A percentile compares a stretch with the other conserved stretches of the same genome.
Conservation (phyloP, 2,329 filamentous ascomycete species). For the Fusarium marasasianum region DNA sequence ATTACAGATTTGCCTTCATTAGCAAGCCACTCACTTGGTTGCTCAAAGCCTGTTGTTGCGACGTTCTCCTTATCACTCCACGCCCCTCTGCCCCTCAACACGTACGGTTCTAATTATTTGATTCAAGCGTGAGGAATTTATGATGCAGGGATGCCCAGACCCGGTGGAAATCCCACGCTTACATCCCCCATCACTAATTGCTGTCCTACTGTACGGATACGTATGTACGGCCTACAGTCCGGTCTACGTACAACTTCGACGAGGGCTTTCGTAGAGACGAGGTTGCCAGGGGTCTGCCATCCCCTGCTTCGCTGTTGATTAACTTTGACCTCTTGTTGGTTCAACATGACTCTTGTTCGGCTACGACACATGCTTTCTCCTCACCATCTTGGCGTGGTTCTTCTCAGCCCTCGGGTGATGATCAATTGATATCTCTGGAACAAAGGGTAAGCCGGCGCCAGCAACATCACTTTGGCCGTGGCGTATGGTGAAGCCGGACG, state of each 20-base stretch:
- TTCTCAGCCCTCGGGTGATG: background rate
- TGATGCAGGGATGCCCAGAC: slow-evolving; percentile 29
- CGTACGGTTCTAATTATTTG: slow-evolving; percentile 5
- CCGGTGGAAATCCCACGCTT: slow-evolving; percentile 25
- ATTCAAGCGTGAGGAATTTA: slow-evolving; percentile 27
- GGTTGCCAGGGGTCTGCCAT: slow-evolving; percentile 23
- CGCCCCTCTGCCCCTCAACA: slow-evolving; percentile 3
- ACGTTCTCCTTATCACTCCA: slow-evolving; percentile 14
- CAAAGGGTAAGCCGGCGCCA: background rate
- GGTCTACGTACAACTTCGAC: slow-evolving; percentile 4
- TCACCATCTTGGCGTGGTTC: background rate
- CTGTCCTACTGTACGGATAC: background rate
- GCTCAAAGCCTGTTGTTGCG: slow-evolving; percentile 3
- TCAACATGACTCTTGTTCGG: background rate
- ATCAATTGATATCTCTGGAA: background rate
- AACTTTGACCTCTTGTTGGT: slow-evolving; percentile 11
- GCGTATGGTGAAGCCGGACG: background rate
- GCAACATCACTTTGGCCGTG: background rate
- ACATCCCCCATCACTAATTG: slow-evolving; percentile 14
- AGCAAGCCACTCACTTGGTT: slow-evolving; percentile 30
- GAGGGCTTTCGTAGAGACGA: slow-evolving; percentile 22
- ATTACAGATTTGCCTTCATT: slow-evolving; percentile 24
- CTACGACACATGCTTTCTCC: slow-evolving; percentile 7
- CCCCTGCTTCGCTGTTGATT: slow-evolving; percentile 15
- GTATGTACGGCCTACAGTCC: background rate